Percentiles rank a stretch among this genome's conserved stretches.
Evolutionary conservation across 2,329 filamentous ascomycete species (phyloP).

Genomic region (Colletotrichum higginsianum): DNA sequence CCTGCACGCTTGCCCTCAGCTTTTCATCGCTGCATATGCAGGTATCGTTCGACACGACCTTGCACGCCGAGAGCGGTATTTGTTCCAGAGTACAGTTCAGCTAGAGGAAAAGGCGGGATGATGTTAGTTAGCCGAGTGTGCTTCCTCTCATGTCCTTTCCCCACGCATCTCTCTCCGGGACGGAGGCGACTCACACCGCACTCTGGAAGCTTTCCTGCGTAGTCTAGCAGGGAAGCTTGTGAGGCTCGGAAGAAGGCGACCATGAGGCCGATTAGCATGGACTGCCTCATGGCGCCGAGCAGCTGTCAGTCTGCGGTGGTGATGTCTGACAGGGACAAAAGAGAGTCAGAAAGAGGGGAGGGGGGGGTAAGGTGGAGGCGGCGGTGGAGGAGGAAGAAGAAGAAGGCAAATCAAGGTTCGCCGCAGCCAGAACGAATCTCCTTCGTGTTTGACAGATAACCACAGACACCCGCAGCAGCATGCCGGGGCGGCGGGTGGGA

Average conservation of each 20-base stretch:
- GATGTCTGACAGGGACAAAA: background rate
- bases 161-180: background rate
- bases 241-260: conserved; percentile 39
- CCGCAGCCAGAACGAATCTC: conserved; percentile 8
- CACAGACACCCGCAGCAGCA: conserved; percentile 21
- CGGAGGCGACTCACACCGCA: conserved; percentile 43
- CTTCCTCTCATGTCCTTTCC: no score
- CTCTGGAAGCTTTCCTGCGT: conserved; percentile 40
- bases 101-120: conserved; percentile 25
- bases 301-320: background rate
- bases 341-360: background rate
- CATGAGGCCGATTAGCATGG: conserved; percentile 31
- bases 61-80: conserved; percentile 47
- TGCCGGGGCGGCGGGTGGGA: conserved; percentile 1
- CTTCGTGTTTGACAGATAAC: background rate
- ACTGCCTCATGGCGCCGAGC: conserved; percentile 35
- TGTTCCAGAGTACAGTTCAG: conserved; percentile 45
- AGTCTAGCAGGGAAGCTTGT: conserved; percentile 40
- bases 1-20: conserved; percentile 42
- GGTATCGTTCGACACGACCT: conserved; percentile 44
- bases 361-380: no score
- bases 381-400: no score
- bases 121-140: conserved; percentile 6
- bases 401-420: background rate
- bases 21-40: conserved; percentile 49